A percentile compares a stretch with the other conserved stretches of the same genome.
Evolutionary conservation across 805 yeast genomes (phyloP).

Genomic region (Lipomyces sp.): DNA sequence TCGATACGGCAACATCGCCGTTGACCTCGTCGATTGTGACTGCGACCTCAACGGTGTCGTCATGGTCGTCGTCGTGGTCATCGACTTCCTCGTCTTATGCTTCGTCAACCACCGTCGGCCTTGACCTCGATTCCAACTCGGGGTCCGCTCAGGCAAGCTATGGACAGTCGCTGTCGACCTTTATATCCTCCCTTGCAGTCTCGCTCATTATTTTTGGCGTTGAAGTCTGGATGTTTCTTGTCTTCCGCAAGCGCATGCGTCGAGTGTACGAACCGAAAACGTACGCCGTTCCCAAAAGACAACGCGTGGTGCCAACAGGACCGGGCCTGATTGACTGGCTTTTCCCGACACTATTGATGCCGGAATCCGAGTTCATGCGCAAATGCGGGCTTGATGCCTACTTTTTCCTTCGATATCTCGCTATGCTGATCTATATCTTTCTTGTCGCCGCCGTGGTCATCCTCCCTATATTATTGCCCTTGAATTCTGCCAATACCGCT

Average conservation of each 20-base stretch:
- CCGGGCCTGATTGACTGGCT: constrained; percentile 73
- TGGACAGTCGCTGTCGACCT: constrained; percentile 61
- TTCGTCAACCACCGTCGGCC: not conserved
- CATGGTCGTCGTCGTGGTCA: constrained; percentile 13
- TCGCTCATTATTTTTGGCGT: constrained; percentile 64
- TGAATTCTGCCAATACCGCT: constrained; percentile 44
- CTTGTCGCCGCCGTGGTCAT: constrained; percentile 53
- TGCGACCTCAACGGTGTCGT: too few relatives aligned
- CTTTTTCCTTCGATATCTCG: constrained; percentile 76
- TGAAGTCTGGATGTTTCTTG: constrained; percentile 59
- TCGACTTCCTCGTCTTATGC: constrained; percentile 5
- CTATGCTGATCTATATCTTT: constrained; percentile 52
- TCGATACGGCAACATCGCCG: not conserved
- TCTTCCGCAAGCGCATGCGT: constrained; percentile 63
- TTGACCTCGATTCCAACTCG: constrained; percentile 8
- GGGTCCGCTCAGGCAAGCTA: constrained; percentile 24
- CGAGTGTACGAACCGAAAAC: constrained; percentile 86
- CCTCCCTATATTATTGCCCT: constrained; percentile 70
- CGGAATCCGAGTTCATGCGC: constrained; percentile 70
- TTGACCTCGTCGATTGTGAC: too few relatives aligned
- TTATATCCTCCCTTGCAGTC: constrained; percentile 64
- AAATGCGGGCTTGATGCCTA: constrained; percentile 93
- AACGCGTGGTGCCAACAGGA: constrained; percentile 67
- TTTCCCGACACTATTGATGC: constrained; percentile 56
- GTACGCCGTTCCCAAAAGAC: constrained; percentile 53